These are phyloP conservation scores for Taphrina flavorubra DNA, from an alignment of 1,139 yeast species.

Conservation along the genomic window DNA sequence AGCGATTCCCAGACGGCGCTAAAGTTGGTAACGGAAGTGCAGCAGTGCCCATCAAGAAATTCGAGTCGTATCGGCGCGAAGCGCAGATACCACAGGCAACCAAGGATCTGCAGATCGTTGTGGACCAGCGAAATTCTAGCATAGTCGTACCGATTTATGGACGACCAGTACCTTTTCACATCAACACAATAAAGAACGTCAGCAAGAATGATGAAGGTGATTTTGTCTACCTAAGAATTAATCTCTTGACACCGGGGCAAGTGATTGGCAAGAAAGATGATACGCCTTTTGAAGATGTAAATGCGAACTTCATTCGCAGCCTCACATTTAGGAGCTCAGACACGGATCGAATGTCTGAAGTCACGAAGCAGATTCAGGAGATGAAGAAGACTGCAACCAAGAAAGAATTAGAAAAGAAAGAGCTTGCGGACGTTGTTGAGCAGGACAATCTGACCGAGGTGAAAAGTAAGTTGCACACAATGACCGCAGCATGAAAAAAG, in stretches of 20 bases:
- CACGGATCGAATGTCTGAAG: conserved; percentile 88
- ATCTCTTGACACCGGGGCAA: conserved; percentile 92
- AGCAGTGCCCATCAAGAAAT: conserved; percentile 81
- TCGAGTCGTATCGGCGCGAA: conserved; percentile 92
- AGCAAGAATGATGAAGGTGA: conserved; percentile 97
- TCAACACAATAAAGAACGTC: conserved; percentile 90
- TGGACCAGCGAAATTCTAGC: conserved; percentile 86
- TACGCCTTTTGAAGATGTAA: conserved; percentile 89
- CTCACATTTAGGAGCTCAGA: conserved; percentile 89
- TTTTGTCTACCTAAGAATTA: conserved; percentile 83
- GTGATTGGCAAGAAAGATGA: conserved; percentile 72
- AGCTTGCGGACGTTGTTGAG: conserved; percentile 90
- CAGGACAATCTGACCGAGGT: conserved; percentile 88
- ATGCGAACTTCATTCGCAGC: conserved; percentile 83
- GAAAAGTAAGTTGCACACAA: conserved; percentile 50
- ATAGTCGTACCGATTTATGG: conserved; percentile 91
- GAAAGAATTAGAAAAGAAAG: conserved; percentile 88
- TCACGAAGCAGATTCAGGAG: conserved; percentile 86
- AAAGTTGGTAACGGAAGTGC: conserved; percentile 69
- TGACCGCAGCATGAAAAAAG: neutral
- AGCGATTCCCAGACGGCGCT: conserved; percentile 49
- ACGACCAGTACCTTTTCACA: conserved; percentile 97
- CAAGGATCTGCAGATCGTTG: conserved; percentile 81
- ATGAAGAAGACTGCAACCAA: conserved; percentile 90
- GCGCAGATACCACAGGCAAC: conserved; percentile 85